These are phyloP conservation scores for Phialocephala sp. DNA, from an alignment of 2,329 filamentous ascomycete species.

Conservation along the genomic window DNA sequence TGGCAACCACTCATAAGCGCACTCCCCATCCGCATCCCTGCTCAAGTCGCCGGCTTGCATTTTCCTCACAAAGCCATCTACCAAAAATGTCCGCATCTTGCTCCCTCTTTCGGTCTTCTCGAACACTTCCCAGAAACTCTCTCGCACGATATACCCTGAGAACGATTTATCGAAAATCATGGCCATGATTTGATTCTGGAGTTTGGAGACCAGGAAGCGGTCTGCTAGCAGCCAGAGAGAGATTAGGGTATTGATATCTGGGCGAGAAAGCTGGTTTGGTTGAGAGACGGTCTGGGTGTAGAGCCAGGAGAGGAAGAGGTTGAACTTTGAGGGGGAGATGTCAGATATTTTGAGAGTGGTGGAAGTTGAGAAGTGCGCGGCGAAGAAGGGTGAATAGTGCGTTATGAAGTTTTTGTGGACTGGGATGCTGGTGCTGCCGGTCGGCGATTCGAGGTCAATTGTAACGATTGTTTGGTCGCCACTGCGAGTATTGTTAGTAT, in stretches of 20 bases:
- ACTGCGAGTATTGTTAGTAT: not conserved
- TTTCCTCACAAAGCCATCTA: constrained; percentile 6
- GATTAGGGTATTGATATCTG: constrained; percentile 1
- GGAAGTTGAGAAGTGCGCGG: not conserved
- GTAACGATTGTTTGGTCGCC: constrained; percentile 1
- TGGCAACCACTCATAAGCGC: not conserved
- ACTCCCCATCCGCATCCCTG: not conserved
- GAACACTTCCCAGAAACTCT: constrained; percentile 3
- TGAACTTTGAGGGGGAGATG: not conserved
- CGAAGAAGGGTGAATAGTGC: not conserved
- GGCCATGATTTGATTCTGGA: constrained; percentile 4
- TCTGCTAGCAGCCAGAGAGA: constrained; percentile 1
- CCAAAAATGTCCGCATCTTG: not conserved
- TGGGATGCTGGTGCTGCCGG: not conserved
- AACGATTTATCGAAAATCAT: not conserved
- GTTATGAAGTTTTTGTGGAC: constrained; percentile 8
- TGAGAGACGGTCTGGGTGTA: not conserved
- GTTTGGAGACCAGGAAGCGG: not conserved
- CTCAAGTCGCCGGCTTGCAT: not conserved
- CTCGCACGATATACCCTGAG: not conserved
- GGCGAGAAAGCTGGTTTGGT: not conserved
- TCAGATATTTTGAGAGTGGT: not conserved
- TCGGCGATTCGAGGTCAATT: not conserved
- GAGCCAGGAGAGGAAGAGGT: not conserved
- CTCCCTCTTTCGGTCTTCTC: not conserved